Conservation (phyloP, 1,284 basidiomycete genomes). For the Moniliella sp. region DNA sequence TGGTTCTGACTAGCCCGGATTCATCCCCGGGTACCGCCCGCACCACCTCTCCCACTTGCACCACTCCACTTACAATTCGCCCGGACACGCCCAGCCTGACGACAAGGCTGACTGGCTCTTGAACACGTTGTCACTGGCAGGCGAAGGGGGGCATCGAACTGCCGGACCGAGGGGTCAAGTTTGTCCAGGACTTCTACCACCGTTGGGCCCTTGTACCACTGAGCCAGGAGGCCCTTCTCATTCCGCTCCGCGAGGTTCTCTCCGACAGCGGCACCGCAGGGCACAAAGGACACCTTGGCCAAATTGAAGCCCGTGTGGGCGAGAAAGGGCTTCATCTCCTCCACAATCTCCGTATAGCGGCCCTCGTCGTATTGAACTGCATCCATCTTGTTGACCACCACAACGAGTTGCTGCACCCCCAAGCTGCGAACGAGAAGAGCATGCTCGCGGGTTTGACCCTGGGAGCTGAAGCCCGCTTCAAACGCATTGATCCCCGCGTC, state of each 20-base stretch:
- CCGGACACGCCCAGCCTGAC: constrained; percentile 57
- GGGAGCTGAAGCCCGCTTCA: constrained; percentile 76
- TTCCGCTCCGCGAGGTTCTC: constrained; percentile 52
- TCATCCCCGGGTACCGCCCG: constrained; percentile 84
- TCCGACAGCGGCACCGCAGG: constrained; percentile 71
- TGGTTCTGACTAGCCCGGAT: constrained; percentile 59
- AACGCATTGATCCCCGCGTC: constrained; percentile 78
- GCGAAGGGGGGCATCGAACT: constrained; percentile 55
- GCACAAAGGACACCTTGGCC: constrained; percentile 59
- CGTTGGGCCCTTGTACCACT: constrained; percentile 71
- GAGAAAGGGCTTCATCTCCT: constrained; percentile 56
- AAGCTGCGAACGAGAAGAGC: constrained; percentile 72
- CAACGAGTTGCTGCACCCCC: constrained; percentile 76
- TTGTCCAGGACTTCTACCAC: constrained; percentile 62
- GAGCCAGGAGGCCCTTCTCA: constrained; percentile 39
- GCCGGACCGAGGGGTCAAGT: constrained; percentile 52
- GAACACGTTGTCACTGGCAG: constrained; percentile 90
- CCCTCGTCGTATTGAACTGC: constrained; percentile 45
- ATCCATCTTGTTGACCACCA: constrained; percentile 87
- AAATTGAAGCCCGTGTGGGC: constrained; percentile 62
- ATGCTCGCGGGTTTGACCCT: constrained; percentile 92
- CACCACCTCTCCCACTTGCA: constrained; percentile 74
- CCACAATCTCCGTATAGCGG: constrained; percentile 66
- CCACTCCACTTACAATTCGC: constrained; percentile 62
- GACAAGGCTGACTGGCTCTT: constrained; percentile 52